A percentile compares a stretch with the other conserved stretches of the same genome.
These are phyloP conservation scores for Coemansia aciculifera DNA, from an alignment of 192 early-diverging fungal species.

Conservation along the genomic window DNA sequence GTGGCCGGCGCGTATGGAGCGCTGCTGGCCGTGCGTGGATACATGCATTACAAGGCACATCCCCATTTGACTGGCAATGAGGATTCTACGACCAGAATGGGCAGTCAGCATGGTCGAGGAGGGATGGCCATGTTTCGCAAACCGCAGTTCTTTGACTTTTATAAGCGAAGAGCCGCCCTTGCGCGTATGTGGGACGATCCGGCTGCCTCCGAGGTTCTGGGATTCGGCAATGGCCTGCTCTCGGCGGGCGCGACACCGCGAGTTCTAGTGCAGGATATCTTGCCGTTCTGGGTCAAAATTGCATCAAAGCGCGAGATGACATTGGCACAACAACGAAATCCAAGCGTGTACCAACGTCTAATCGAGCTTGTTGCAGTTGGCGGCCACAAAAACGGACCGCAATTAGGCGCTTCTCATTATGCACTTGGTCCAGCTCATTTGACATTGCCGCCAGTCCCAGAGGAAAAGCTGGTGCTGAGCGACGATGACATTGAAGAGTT, in stretches of 20 bases:
- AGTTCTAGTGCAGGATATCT: constrained; percentile 15
- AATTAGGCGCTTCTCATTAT: not conserved
- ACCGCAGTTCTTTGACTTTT: constrained; percentile 40
- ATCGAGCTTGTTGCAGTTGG: constrained; percentile 3
- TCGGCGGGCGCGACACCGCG: not conserved
- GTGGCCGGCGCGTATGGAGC: constrained; percentile 20
- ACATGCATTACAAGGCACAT: constrained; percentile 29
- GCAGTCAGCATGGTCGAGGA: not conserved
- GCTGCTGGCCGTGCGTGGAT: constrained; percentile 32
- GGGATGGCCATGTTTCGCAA: constrained; percentile 31
- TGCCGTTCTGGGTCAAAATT: constrained; percentile 33
- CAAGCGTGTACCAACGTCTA: not conserved
- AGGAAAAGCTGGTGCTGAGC: constrained; percentile 35
- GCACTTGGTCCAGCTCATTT: not conserved
- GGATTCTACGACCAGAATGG: not conserved
- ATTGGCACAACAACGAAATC: constrained; percentile 1
- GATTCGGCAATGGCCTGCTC: constrained; percentile 12
- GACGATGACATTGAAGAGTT: constrained; percentile 53
- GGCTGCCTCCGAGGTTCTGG: constrained; percentile 9
- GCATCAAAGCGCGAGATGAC: not conserved
- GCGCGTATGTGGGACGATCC: constrained; percentile 15
- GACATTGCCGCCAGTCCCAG: not conserved
- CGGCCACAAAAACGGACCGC: not conserved
- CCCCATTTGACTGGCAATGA: constrained; percentile 3
- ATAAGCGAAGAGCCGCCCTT: constrained; percentile 11